These are phyloP conservation scores for Trebouxia sp. DNA, from an alignment of 139 green algal species.

Conservation along the genomic window DNA sequence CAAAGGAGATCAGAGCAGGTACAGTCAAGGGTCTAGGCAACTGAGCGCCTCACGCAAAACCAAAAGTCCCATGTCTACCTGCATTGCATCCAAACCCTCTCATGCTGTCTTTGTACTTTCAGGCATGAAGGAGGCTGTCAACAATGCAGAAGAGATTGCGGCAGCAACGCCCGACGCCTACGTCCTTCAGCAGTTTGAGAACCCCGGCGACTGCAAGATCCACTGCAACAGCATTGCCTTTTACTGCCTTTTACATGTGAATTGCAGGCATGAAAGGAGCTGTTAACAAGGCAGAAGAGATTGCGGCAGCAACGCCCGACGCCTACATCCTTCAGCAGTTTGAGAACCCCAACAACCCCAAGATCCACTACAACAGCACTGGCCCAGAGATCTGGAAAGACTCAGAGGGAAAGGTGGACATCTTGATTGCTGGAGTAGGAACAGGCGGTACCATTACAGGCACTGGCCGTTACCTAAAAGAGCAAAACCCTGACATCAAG, in stretches of 20 bases:
- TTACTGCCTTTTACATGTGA: too few species aligned
- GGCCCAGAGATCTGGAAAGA: conserved; percentile 94
- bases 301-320: conserved; percentile 51
- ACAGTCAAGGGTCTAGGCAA: conserved; percentile 69
- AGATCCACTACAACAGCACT: conserved; percentile 92
- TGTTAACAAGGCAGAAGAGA: conserved; percentile 61
- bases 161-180: conserved; percentile 52
- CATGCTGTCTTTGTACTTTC: too few species aligned
- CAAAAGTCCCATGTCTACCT: too few species aligned
- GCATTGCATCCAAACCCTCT: conserved; percentile 92
- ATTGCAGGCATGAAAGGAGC: conserved; percentile 81
- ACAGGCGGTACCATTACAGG: conserved; percentile 94
- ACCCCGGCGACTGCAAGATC: conserved; percentile 58
- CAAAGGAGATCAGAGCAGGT: conserved; percentile 56
- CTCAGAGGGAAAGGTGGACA: conserved; percentile 77
- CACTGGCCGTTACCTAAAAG: conserved; percentile 75
- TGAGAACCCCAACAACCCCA: conserved; percentile 63
- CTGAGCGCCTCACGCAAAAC: too few species aligned
- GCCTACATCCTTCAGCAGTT: conserved; percentile 80
- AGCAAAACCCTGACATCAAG: conserved; percentile 69
- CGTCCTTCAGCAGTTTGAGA: conserved; percentile 78
- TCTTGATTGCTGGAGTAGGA: conserved; percentile 74
- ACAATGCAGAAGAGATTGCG: conserved; percentile 62
- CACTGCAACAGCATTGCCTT: conserved; percentile 94
- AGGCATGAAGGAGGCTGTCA: conserved; percentile 82